Base-by-base conservation (phyloP, 2,329 filamentous ascomycete genomes). In the Trichoderma sp. region DNA sequence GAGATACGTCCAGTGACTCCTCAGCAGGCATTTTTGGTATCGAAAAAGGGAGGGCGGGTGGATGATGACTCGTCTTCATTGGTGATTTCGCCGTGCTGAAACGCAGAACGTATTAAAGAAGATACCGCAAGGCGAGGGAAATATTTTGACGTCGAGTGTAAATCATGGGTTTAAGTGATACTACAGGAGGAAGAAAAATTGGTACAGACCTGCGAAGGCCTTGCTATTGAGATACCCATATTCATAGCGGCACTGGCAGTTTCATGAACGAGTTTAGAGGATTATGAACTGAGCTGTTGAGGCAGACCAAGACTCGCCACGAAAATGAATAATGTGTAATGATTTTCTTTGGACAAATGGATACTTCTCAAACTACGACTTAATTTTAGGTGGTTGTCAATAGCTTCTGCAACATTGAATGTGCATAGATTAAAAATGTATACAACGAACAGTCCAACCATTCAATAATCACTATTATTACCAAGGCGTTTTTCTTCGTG, bases 41-140 rank as follows among this genome's bases (percentile, higher is more conserved):
- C 33, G 19, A 52, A 65, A 16, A 57, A 14, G 5, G 11, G 52
- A 14, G 21, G 33, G 5, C 65, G 35, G 14, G 29, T 19, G 2
- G 53, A 55, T 52, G 11, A 69, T 14, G 57, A 49, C 60, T 43
- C 56, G 19, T 16, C 21, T 13, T 58, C 57, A 10, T n/a, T 61
- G 24, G 33, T 63, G 35, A 31, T 7, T 37, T 19, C 33, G n/a
- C 60, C 27, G 40, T 65, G 60, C 29, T 69, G 19, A 53, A 58
- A 3, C 40, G 33, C n/a, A 60, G 37, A 14, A 35, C 7, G 8
- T 10, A 10, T 33, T 1, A 33, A 7, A 33, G 31, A 2, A 33
- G 31, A 33, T 33, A 7, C 31, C 8, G 31, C 10, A 33, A 33
- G 2, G 31, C 7, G 7, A 6, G 31, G 6, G 31, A 33, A 33